Evolutionary conservation across 2,329 filamentous ascomycete genomes (phyloP).

Genomic region (Calonectria fujianensis): DNA sequence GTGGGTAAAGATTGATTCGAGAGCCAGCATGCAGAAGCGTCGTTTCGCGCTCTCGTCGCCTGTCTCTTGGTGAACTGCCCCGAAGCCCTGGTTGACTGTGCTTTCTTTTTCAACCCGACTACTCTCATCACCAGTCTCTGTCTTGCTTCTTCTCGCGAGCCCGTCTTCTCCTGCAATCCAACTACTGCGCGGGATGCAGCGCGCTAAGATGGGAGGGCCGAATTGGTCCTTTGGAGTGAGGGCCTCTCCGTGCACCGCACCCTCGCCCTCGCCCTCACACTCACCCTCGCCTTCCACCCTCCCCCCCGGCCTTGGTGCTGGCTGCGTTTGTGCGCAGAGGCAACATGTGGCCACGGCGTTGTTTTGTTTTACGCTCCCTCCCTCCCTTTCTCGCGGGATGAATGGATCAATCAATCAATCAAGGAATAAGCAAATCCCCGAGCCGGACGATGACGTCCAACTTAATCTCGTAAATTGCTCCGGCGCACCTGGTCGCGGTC

Average conservation of each 20-base stretch:
- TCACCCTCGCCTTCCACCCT: not conserved
- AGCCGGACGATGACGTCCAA: conserved; percentile 20
- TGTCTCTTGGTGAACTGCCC: conserved; percentile 12
- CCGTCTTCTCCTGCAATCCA: conserved; percentile 45
- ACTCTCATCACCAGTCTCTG: conserved; percentile 2
- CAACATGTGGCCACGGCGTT: conserved; percentile 26
- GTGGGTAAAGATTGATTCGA: conserved; percentile 50
- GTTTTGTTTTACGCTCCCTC: conserved; percentile 21
- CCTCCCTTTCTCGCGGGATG: not conserved
- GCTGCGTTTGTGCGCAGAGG: conserved; percentile 7
- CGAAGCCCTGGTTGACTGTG: conserved; percentile 16
- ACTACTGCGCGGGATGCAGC: conserved; percentile 55
- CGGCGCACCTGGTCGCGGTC: not conserved
- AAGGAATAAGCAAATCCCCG: conserved; percentile 5
- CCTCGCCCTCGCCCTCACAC: not conserved
- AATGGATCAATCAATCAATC: conserved; percentile 13
- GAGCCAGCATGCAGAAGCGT: conserved; percentile 54
- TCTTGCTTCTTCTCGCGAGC: not conserved
- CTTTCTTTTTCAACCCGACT: conserved; percentile 21
- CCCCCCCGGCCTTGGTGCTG: not conserved
- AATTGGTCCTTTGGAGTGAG: conserved; percentile 31
- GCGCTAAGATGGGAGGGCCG: conserved; percentile 44
- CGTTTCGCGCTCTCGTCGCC: conserved; percentile 28
- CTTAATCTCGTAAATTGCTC: conserved; percentile 21
- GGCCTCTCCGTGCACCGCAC: conserved; percentile 14